Evolutionary conservation across 345 rosid genomes (phyloP).

Genomic region (Populus davidiana): DNA sequence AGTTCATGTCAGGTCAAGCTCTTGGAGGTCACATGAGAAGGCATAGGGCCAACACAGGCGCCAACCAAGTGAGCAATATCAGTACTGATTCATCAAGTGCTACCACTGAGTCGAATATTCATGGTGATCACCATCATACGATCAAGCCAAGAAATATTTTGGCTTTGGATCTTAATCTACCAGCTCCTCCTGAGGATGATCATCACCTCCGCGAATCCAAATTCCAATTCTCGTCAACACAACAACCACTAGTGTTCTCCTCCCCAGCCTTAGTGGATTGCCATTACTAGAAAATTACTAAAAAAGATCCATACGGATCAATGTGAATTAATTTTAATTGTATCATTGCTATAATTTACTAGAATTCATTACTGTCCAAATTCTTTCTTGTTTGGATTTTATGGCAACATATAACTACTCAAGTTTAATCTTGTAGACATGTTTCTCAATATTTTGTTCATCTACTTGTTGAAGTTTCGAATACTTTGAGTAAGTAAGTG

Average conservation of each 20-base stretch:
- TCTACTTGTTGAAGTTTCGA: constrained; percentile 56
- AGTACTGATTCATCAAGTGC: background rate
- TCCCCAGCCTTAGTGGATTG: constrained; percentile 85
- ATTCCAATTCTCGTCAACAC: constrained; percentile 52
- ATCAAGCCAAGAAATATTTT: constrained; percentile 48
- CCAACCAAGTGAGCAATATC: constrained; percentile 6
- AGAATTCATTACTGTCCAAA: constrained; percentile 20
- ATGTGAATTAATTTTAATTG: constrained; percentile 41
- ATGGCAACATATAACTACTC: background rate
- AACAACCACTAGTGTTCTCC: constrained; percentile 47
- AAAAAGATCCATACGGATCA: constrained; percentile 3
- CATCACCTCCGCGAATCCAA: constrained; percentile 41
- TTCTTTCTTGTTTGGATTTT: constrained; percentile 20
- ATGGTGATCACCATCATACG: constrained; percentile 1
- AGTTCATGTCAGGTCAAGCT: constrained; percentile 91
- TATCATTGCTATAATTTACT: background rate
- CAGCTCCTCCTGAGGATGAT: constrained; percentile 84
- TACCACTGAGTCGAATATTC: background rate
- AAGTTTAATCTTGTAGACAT: background rate
- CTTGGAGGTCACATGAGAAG: constrained; percentile 99
- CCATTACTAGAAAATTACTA: constrained; percentile 47
- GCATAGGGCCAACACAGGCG: constrained; percentile 50
- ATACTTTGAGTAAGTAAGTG: constrained; percentile 86
- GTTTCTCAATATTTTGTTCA: constrained; percentile 21
- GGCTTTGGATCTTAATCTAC: constrained; percentile 83